Evolutionary conservation across 2,329 filamentous ascomycete species (phyloP), one percentile per base, ranked within the genome.

Genomic region (Paraphaeosphaeria sporulosa): DNA sequence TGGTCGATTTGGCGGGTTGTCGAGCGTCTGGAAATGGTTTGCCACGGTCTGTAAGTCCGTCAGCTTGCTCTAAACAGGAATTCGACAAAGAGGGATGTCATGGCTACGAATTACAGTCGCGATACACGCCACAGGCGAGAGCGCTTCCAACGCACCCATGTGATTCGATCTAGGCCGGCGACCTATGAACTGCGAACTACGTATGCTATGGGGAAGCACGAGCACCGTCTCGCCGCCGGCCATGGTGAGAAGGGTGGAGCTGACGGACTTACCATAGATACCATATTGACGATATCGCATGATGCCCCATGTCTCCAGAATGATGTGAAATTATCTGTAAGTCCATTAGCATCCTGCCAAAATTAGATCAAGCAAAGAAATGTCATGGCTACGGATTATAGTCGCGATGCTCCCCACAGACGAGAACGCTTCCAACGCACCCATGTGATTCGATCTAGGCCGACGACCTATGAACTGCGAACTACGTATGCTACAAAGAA

Each of bases 131-230:
- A 34, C 7, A 50, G 27, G 48, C 48, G 9, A 4, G 32, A 21
- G n/a, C n/a, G 30, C 48, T 50, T 40, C 48, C 48, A 23, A 50
- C 48, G 48, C 30, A 36, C n/a, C 12, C 48, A 36, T 50, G 48
- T 38, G 6, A 32, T 50, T 50, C n/a, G n/a, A 38, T 50, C 48
- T 50, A 23, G 46, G n/a, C 25, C 46, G n/a, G n/a, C 25, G 46
- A 15, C n/a, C 1, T 6, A 27, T 27, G 6, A 49, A 32, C 25
- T 49, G 27, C 46, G 46, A 49, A 49, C 46, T 49, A 47, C 30
- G 23, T 25, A 47, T 23, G 44, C 19, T 47, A 47, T 15, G 25
- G 30, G 21, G 25, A 30, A 49, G 8, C 46, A 13, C 46, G 3
- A 34, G 27, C 27, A 8, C 27, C 25, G 25, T 32, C 21, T 19